phyloP scores from a whole-genome alignment of 257 asterid species.

The Solanum commersonii region DNA sequence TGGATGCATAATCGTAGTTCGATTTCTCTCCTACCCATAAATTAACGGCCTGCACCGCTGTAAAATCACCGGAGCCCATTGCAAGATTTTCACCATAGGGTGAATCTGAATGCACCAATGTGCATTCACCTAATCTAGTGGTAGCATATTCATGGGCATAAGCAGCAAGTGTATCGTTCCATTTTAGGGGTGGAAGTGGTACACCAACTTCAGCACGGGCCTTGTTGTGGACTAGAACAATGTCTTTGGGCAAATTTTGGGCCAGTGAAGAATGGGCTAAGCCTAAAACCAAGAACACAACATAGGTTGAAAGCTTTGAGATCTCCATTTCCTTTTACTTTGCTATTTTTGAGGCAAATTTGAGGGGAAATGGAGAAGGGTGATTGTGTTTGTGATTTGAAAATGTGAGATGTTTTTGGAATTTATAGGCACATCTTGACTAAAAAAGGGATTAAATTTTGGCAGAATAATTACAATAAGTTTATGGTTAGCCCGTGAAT shows the following conservation, averaged over 20 bases:
- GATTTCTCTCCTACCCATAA: slow-evolving; percentile 15
- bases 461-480: neutral
- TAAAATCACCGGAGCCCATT: neutral
- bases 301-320: neutral
- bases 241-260: slow-evolving; percentile 4
- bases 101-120: slow-evolving; percentile 12
- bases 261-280: neutral
- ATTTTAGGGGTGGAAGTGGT: neutral
- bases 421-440: neutral
- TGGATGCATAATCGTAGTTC: neutral
- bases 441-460: too few relatives aligned
- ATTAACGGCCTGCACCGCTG: neutral
- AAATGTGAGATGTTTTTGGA: neutral
- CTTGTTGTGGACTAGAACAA: slow-evolving; percentile 12
- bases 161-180: slow-evolving; percentile 9
- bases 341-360: neutral
- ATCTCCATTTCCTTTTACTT: slow-evolving; percentile 6
- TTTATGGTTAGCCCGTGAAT: neutral
- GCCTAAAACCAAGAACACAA: neutral
- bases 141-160: slow-evolving; percentile 8
- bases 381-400: neutral
- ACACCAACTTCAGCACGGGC: slow-evolving; percentile 5
- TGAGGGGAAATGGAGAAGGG: neutral
- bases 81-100: slow-evolving; percentile 26
- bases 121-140: slow-evolving; percentile 7